Conservation (phyloP, 345 rosid species). For the Populus pruinosa region DNA sequence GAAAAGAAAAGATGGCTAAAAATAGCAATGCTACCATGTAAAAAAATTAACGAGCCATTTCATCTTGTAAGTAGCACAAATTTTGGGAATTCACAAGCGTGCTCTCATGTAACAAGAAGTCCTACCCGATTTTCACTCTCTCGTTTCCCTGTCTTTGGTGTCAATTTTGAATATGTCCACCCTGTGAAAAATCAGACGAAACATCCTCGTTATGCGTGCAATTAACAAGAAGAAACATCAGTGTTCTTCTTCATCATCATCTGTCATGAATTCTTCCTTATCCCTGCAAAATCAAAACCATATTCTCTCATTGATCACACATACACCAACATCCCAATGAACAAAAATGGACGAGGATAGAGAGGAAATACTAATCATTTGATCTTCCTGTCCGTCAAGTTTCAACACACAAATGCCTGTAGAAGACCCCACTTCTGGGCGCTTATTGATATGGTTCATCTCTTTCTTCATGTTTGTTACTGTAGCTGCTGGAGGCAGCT, state of each 20-base stretch:
- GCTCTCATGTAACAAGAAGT: neutral
- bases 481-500: conserved; percentile 53
- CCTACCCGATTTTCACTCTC: neutral
- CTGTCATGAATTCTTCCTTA: conserved; percentile 7
- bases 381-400: neutral
- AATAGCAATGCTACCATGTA: neutral
- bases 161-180: conserved; percentile 34
- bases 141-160: neutral
- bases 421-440: conserved; percentile 61
- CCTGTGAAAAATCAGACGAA: conserved; percentile 9
- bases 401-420: conserved; percentile 49
- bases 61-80: neutral
- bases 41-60: neutral
- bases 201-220: neutral
- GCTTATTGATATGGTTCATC: conserved; percentile 55
- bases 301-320: neutral
- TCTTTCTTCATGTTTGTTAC: conserved; percentile 42
- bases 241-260: neutral
- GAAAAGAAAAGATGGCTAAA: neutral
- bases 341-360: conserved; percentile 23
- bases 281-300: neutral
- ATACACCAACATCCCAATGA: neutral
- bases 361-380: conserved; percentile 1
- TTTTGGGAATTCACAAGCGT: neutral
- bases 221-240: neutral